Conservation (phyloP, 2,329 filamentous ascomycete species). For the Stemphylium vesicarium region DNA sequence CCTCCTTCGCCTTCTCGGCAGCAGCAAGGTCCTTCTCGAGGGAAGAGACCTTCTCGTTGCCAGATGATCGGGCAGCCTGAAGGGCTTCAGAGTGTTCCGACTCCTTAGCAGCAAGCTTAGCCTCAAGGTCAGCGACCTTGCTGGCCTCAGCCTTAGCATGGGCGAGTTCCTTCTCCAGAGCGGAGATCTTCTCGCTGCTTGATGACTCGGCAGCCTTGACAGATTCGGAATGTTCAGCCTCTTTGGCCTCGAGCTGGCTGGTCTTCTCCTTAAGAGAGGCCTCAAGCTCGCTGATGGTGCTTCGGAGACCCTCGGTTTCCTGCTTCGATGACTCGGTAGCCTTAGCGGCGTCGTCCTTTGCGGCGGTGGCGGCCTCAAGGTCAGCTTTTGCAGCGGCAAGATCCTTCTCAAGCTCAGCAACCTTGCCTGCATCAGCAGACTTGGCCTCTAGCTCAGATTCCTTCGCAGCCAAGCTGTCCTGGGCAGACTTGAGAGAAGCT, state of each 20-base stretch:
- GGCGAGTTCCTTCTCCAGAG: constrained; percentile 27
- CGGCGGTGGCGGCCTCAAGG: constrained; percentile 20
- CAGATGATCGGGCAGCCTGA: constrained; percentile 27
- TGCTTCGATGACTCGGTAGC: constrained; percentile 25
- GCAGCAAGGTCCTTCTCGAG: constrained; percentile 35
- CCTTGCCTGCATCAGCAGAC: constrained; percentile 26
- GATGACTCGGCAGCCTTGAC: constrained; percentile 21
- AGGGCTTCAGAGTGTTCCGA: constrained; percentile 32
- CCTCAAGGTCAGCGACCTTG: constrained; percentile 36
- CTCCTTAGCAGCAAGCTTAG: constrained; percentile 31
- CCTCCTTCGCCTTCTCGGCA: constrained; percentile 27
- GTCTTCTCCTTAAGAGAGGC: constrained; percentile 24
- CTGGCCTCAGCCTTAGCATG: constrained; percentile 29
- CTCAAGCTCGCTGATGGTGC: constrained; percentile 30
- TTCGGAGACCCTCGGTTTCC: constrained; percentile 20
- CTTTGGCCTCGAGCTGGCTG: constrained; percentile 22
- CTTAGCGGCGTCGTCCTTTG: constrained; percentile 18
- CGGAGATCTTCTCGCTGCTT: constrained; percentile 15
- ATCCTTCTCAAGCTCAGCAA: constrained; percentile 25
- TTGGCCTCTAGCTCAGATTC: constrained; percentile 27
- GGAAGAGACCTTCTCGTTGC: constrained; percentile 33
- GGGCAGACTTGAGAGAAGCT: constrained; percentile 28
- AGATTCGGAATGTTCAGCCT: constrained; percentile 22
- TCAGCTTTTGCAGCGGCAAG: constrained; percentile 24
- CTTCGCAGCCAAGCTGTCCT: constrained; percentile 30